A percentile compares a stretch with the other conserved stretches of the same genome.
These are phyloP conservation scores for Protea cynaroides DNA, from an alignment of 164 flowering plant genomes.

Conservation along the genomic window DNA sequence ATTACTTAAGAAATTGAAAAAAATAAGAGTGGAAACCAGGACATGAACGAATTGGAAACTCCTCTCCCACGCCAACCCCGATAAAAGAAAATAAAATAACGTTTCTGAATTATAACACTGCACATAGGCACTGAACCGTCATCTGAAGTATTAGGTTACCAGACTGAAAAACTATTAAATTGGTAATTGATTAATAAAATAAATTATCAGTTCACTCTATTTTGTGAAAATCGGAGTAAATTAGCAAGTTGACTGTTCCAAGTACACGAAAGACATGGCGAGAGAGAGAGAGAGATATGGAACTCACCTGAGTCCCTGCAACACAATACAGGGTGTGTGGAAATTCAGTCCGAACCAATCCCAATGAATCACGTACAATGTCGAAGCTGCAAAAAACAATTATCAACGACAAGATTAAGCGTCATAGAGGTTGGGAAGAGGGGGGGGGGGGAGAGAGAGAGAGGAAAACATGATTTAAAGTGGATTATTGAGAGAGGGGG, in stretches of 20 bases:
- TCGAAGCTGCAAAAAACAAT: slow-evolving; percentile 58
- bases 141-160: not conserved
- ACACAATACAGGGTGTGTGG: slow-evolving; percentile 76
- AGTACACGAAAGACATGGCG: not conserved
- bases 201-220: not conserved
- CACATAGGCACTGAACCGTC: not conserved
- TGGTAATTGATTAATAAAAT: not conserved
- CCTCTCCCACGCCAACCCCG: not conserved
- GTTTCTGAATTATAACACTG: not conserved
- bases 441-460: not conserved
- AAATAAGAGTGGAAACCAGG: no score
- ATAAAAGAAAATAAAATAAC: no score
- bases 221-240: not conserved
- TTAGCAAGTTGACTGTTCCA: not conserved
- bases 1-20: no score
- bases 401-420: not conserved
- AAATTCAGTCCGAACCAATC: slow-evolving; percentile 73
- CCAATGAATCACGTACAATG: slow-evolving; percentile 63
- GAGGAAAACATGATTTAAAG: not conserved
- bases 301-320: slow-evolving; percentile 84
- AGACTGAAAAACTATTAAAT: not conserved
- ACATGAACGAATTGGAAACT: no score
- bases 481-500: not conserved
- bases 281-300: not conserved
- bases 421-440: no score